Evolutionary conservation across 768 basidiomycete species (phyloP), one percentile per base, ranked within the genome.

Genomic region (Fomitopsis pulvina): DNA sequence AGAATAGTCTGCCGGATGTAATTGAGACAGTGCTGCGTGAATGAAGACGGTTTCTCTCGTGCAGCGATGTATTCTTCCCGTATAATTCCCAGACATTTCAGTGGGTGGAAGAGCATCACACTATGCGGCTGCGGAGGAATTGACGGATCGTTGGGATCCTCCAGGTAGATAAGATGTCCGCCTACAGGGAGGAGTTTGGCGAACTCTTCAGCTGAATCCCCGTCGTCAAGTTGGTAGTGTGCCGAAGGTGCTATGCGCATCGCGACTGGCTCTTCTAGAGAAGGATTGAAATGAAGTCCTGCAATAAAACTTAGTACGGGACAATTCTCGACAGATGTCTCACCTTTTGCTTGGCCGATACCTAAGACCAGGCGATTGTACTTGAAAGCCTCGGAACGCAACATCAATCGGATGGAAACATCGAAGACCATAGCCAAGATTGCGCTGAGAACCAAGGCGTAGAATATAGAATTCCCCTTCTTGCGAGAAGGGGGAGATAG

Each of bases 91-190:
- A 55, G 47, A 44, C 54, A 55, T 16, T 49, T 68, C 0, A 74
- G 59, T 29, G 68, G 65, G 58, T 74, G 72, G 32, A 74, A 63
- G 58, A 73, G 66, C 27, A 63, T 48, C 26, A 72, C 52, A 8
- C 66, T 66, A 52, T 65, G 71, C 2, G 70, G 64, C 32, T 22
- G 39, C 8, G 39, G 39, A 18, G 39, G 9, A 8, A 18, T 8
- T 18, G n/a, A n/a, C n/a, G 39, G 42, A 42, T 21, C 51, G 54
- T 2, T 58, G 26, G 1, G 44, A 38, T 0, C 65, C 9, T 41
- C 63, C 14, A 68, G 53, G 34, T 65, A 54, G 25, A 67, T 41
- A 22, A 62, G 45, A 24, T 64, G 63, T 20, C 57, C 42, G 12
- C 53, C 52, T 12, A 63, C 61, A 4, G 57, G 55, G 45, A 65